Percentiles rank a stretch among this genome's conserved stretches.
These are phyloP conservation scores for Suillus spraguei DNA, from an alignment of 768 basidiomycete species.

Conservation along the genomic window DNA sequence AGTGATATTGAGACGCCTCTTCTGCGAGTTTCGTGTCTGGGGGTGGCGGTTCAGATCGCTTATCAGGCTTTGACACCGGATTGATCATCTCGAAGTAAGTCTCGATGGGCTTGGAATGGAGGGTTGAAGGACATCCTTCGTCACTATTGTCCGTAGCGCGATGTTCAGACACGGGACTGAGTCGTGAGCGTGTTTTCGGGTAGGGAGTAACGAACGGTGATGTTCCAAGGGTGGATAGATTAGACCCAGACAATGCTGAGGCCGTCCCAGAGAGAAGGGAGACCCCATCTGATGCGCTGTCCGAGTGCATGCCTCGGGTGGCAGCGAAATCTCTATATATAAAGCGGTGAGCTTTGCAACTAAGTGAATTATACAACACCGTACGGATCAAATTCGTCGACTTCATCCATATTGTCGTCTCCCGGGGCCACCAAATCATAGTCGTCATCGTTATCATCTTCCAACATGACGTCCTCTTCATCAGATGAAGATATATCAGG, in stretches of 20 bases:
- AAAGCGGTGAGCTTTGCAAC: neutral
- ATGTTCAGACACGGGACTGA: constrained; percentile 68
- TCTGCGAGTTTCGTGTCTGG: constrained; percentile 30
- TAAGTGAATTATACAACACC: constrained; percentile 26
- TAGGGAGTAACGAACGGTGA: constrained; percentile 43
- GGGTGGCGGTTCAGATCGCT: constrained; percentile 20
- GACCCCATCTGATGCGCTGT: constrained; percentile 62
- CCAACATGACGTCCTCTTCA: constrained; percentile 48
- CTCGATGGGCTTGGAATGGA: constrained; percentile 35
- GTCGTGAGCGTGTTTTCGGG: constrained; percentile 44
- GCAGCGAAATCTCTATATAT: constrained; percentile 70
- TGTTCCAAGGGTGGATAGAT: constrained; percentile 55
- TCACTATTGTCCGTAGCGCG: constrained; percentile 33
- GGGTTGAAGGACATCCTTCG: constrained; percentile 25
- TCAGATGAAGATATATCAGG: constrained; percentile 53
- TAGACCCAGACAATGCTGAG: constrained; percentile 53
- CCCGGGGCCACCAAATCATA: constrained; percentile 52
- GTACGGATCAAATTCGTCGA: constrained; percentile 82
- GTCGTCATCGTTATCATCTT: constrained; percentile 55
- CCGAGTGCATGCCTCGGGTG: constrained; percentile 54
- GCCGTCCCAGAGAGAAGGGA: constrained; percentile 59
- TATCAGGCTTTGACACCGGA: constrained; percentile 35
- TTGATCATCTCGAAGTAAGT: constrained; percentile 60
- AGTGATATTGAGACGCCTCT: constrained; percentile 32
- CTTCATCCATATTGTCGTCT: constrained; percentile 59